Evolutionary conservation across 768 basidiomycete genomes (phyloP), one percentile per base, ranked within the genome.

Genomic region (Trametes cinnabarina): DNA sequence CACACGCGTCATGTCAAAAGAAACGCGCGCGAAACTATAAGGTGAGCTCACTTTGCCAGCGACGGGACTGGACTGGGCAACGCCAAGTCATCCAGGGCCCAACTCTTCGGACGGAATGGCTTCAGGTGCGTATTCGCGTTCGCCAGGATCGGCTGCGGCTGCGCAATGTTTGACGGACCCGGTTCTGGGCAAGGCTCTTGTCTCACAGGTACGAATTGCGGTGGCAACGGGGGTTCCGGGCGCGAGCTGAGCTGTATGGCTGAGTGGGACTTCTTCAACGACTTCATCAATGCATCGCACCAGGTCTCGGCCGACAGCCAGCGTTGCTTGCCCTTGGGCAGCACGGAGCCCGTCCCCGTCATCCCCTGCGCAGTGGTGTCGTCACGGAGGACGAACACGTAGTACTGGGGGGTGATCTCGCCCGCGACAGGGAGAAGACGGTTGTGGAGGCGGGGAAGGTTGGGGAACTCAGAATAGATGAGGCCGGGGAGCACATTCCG

Each of bases 271-370:
- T 65, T 64, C 64, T 62, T 60, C 34, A 64, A 46, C 25, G 55
- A 19, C 44, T 65, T 66, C 32, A 92, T 70, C 9, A 92, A 65
- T 0, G 88, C 89, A 61, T 92, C 88, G 71, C 90, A 92, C 88
- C 89, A 90, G 15, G 86, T 84, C 72, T 91, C 88, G 0, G 88
- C 82, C 2, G 84, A 82, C 2, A 90, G 65, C 87, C 87, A 90
- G 5, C 84, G 76, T 26, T 88, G 84, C 61, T 77, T 82, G 12
- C 74, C 75, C 64, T 77, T 83, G n/a, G 62, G 64, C 28, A 65
- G 49, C 22, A 59, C 39, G 14, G 58, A 51, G 4, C 53, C 37
- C 60, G 64, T 65, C 62, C 57, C 67, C 70, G 28, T 51, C n/a
- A n/a, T n/a, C n/a, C n/a, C n/a, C n/a, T n/a, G n/a, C n/a, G n/a